Evolutionary conservation across 2,329 filamentous ascomycete species (phyloP).

Genomic region (Albifimbria verrucaria): DNA sequence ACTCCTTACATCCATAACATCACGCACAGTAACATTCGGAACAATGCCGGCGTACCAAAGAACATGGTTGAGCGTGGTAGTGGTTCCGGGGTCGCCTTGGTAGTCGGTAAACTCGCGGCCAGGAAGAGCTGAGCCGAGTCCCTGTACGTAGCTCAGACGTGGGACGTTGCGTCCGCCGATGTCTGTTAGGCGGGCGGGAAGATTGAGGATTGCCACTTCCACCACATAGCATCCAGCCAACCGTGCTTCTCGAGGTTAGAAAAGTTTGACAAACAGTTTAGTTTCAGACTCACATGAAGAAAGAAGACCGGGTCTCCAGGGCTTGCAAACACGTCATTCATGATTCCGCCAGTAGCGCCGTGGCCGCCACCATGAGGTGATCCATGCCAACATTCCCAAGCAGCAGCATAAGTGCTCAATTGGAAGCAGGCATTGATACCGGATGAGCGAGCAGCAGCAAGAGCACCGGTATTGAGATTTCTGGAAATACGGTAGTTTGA

Average conservation of each 20-base stretch:
- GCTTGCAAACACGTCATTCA: neutral
- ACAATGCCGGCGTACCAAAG: slow-evolving; percentile 7
- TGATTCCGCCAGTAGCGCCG: neutral
- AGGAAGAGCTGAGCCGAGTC: neutral
- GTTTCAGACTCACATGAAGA: neutral
- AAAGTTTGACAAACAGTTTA: neutral
- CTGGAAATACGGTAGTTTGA: neutral
- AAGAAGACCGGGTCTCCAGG: slow-evolving; percentile 1
- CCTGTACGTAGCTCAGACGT: neutral
- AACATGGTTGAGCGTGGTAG: slow-evolving; percentile 11
- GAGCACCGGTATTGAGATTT: neutral
- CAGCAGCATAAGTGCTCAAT: neutral
- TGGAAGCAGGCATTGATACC: neutral
- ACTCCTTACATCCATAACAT: slow-evolving; percentile 15
- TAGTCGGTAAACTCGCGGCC: slow-evolving; percentile 3
- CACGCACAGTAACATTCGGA: slow-evolving; percentile 19
- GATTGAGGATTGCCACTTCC: slow-evolving; percentile 13
- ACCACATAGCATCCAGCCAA: slow-evolving; percentile 13
- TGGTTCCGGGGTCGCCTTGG: slow-evolving; percentile 8
- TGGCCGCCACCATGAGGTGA: neutral
- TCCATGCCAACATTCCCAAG: slow-evolving; percentile 1
- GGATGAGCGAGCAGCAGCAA: neutral
- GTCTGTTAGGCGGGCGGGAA: slow-evolving; percentile 10
- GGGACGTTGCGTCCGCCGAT: slow-evolving; percentile 25
- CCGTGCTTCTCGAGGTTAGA: slow-evolving; percentile 4